A percentile compares a stretch with the other conserved stretches of the same genome.
Conservation (phyloP, 257 asterid species). For the Nicotiana tomentosiformis region DNA sequence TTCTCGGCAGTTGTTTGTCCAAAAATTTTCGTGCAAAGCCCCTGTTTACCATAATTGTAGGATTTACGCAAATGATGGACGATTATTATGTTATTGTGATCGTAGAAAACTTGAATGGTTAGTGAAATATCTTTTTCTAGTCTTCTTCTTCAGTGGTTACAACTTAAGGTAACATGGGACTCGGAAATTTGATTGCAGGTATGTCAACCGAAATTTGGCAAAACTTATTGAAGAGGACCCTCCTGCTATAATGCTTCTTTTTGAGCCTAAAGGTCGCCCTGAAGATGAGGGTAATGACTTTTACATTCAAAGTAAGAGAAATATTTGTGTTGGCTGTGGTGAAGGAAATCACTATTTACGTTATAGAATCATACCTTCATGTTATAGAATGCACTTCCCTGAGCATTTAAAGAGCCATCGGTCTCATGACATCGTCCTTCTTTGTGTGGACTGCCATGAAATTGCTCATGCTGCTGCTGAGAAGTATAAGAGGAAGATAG, state of each 20-base stretch:
- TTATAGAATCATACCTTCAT: conserved; percentile 90
- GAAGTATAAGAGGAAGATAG: conserved; percentile 69
- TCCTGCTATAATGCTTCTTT: conserved; percentile 77
- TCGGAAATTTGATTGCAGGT: conserved; percentile 42
- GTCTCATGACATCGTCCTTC: conserved; percentile 93
- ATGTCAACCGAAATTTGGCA: conserved; percentile 72
- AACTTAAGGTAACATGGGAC: neutral
- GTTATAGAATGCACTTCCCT: conserved; percentile 95
- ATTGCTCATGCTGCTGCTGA: conserved; percentile 94
- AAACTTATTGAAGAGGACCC: conserved; percentile 77
- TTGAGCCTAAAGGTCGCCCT: conserved; percentile 98
- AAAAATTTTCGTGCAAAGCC: conserved; percentile 91
- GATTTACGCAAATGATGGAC: conserved; percentile 89
- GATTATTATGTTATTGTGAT: conserved; percentile 87
- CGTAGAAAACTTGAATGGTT: conserved; percentile 92
- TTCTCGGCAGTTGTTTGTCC: conserved; percentile 76
- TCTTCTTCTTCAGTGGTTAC: neutral
- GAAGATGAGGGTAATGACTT: conserved; percentile 96
- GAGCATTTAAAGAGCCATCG: conserved; percentile 98
- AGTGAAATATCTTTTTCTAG: conserved; percentile 11
- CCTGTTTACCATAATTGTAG: conserved; percentile 97
- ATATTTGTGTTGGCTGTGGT: conserved; percentile 95
- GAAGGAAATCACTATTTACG: conserved; percentile 94
- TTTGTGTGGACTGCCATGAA: conserved; percentile 98
- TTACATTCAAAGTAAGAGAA: conserved; percentile 92